Conservation (phyloP, 2,329 filamentous ascomycete genomes). For the Coniochaeta ligniaria region DNA sequence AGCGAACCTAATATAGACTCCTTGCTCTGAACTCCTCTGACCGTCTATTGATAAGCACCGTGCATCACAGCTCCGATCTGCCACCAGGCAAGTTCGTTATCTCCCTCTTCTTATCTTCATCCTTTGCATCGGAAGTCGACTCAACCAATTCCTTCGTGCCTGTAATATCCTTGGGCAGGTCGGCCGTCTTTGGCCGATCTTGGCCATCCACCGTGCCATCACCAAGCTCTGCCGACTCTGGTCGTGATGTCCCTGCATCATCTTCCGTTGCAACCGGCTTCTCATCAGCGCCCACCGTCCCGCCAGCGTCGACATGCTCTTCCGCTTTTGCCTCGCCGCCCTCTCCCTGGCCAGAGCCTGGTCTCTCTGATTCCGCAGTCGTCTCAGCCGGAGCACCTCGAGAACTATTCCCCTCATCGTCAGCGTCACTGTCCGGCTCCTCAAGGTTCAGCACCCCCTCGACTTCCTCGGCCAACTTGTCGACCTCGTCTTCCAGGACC, state of each 20-base stretch:
- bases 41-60: background rate
- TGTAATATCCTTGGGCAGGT: background rate
- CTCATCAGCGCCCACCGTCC: background rate
- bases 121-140: background rate
- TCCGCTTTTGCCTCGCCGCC: background rate
- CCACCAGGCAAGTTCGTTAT: background rate
- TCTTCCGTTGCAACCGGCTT: background rate
- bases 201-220: background rate
- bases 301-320: background rate
- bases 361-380: background rate
- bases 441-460: conserved; percentile 17
- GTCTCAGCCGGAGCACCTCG: background rate
- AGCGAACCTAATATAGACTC: background rate
- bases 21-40: background rate
- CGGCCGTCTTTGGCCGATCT: background rate
- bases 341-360: background rate
- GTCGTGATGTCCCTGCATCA: background rate
- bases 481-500: conserved; percentile 35
- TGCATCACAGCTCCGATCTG: background rate
- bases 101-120: background rate
- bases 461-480: conserved; percentile 21
- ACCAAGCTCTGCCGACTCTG: background rate
- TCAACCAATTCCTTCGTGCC: background rate
- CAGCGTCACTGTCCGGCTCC: conserved; percentile 5
- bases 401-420: background rate